Base-by-base conservation (phyloP, 148 eudicot species). In the Rhododendron ovatum region DNA sequence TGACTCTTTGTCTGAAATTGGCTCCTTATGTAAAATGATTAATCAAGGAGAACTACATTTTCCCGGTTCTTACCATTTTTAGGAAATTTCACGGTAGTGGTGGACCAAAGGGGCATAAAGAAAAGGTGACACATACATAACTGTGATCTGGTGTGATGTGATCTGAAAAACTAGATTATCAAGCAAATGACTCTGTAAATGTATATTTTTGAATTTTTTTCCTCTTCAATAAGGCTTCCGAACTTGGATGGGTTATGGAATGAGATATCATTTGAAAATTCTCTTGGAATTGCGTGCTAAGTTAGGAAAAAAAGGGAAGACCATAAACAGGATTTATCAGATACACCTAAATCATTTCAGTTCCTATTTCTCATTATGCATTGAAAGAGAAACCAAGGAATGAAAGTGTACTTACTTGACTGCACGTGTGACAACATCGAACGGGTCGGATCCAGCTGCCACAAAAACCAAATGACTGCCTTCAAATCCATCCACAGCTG, bases 391-490 rank as follows among this genome's bases (percentile, higher is more conserved):
- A 11, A 67, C 74, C 10, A 5, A 43, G 18, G 59, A 77, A 67
- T 73, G 28, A 69, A 79, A 85, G 6, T 45, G 61, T 51, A 85
- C 95, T 65, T 91, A 96, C 98, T 96, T 96, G 88, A 94, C 98
- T 8, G 98, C 95, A 76, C 87, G 85, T 26, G 93, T 93, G 86
- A 96, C 89, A 83, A 94, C 94, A 87, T 92, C 93, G 86, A 93
- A 96, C 0, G 98, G 98, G 86, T 96, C 94, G 53, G 94, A 81
- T 83, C 96, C 98, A 86, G 95, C 94, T 26, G 93, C 98, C 80
- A 93, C 92, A 86, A 89, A 96, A 84, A 94, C 95, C 89, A 94
- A 84, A 91, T 92, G 95, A 86, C 89, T 92, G 55, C 98, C 98
- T 76, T 94, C 94, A 87, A 94, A 96, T 20, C 88, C 90, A 87